A percentile compares a stretch with the other conserved stretches of the same genome.
These are phyloP conservation scores for Penicillium cinerascens DNA, from an alignment of 495 filamentous ascomycete species.

Conservation along the genomic window DNA sequence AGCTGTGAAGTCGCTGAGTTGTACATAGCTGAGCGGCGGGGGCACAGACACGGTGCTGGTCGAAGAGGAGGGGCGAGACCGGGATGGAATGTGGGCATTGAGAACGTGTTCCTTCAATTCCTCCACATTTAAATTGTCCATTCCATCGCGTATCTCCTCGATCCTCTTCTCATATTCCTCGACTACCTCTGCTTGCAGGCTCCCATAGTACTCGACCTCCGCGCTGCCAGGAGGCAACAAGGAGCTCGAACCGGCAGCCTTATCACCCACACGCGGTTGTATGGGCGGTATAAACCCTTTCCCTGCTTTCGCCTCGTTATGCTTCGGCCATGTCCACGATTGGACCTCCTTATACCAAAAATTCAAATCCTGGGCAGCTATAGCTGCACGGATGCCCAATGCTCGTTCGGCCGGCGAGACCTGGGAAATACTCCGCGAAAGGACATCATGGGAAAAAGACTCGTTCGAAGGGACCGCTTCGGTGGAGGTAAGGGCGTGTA, in stretches of 20 bases:
- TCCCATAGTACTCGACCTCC: slow-evolving; percentile 60
- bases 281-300: slow-evolving; percentile 57
- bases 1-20: slow-evolving; percentile 81
- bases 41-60: slow-evolving; percentile 51
- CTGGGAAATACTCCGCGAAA: slow-evolving; percentile 63
- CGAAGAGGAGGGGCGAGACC: slow-evolving; percentile 52
- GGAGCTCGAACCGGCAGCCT: neutral
- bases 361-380: slow-evolving; percentile 68
- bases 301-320: slow-evolving; percentile 31
- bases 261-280: neutral
- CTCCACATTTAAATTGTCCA: slow-evolving; percentile 80
- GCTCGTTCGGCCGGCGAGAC: slow-evolving; percentile 65
- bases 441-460: slow-evolving; percentile 44
- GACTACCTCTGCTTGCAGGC: slow-evolving; percentile 59
- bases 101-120: slow-evolving; percentile 88
- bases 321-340: slow-evolving; percentile 68
- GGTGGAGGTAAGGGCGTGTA: slow-evolving; percentile 52
- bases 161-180: slow-evolving; percentile 67
- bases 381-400: slow-evolving; percentile 68
- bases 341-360: slow-evolving; percentile 76
- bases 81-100: slow-evolving; percentile 64
- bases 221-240: slow-evolving; percentile 1
- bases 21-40: slow-evolving; percentile 51
- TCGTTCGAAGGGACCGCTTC: slow-evolving; percentile 51
- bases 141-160: slow-evolving; percentile 69